Conservation (phyloP, 2,329 filamentous ascomycete genomes). For the Apiospora aurea region DNA sequence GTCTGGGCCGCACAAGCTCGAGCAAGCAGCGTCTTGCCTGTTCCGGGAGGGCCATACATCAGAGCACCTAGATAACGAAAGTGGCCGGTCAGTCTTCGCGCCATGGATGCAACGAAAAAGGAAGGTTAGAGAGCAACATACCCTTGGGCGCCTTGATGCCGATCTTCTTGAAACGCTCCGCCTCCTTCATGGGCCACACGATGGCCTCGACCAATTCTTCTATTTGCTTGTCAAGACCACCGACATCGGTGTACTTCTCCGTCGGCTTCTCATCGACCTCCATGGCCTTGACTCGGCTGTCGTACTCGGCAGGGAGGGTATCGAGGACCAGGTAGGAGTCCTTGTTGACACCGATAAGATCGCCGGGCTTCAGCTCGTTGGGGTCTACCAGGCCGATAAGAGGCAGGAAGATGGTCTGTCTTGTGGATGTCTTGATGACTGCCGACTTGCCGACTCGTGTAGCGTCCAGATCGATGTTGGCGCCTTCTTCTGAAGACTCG, state of each 20-base stretch:
- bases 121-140: constrained; percentile 51
- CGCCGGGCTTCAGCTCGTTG: constrained; percentile 91
- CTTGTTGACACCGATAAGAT: constrained; percentile 98
- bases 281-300: constrained; percentile 99
- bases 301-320: constrained; percentile 95
- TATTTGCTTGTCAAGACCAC: constrained; percentile 97
- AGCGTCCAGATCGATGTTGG: constrained; percentile 97
- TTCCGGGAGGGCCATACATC: constrained; percentile 96
- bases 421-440: constrained; percentile 98
- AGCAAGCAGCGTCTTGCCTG: constrained; percentile 89
- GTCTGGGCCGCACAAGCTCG: constrained; percentile 97
- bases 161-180: constrained; percentile 99
- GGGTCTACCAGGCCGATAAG: constrained; percentile 97
- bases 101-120: not conserved
- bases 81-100: not conserved
- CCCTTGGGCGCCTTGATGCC: constrained; percentile 99
- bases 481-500: constrained; percentile 95
- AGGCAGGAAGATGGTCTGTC: constrained; percentile 97
- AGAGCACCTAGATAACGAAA: constrained; percentile 74
- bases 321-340: constrained; percentile 98
- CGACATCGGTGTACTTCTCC: constrained; percentile 98
- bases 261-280: constrained; percentile 99
- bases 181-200: constrained; percentile 99
- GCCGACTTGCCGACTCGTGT: constrained; percentile 97
- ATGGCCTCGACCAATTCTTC: constrained; percentile 98